Evolutionary conservation across 2,329 filamentous ascomycete species (phyloP), one percentile per base, ranked within the genome.

Genomic region (Penicillium expansum): DNA sequence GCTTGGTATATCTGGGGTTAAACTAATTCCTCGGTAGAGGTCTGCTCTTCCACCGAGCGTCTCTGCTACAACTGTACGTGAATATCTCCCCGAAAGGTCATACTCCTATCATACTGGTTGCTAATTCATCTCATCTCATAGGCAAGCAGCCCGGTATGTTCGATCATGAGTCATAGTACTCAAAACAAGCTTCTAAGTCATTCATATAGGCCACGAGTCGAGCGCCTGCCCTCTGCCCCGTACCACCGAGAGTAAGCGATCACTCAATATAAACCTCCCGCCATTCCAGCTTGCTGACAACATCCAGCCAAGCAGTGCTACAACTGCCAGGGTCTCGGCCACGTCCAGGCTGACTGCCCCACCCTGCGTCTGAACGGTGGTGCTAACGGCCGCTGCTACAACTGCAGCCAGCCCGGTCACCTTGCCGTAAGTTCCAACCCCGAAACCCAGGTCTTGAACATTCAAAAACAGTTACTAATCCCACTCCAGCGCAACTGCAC

Each of bases 331-430:
- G 94, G 94, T 58, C 86, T 97, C 61, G 94, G 94, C 66, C 94
- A 99, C 76, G 94, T 99, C 70, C 94, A 99, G 82, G 94, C 94
- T 67, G 94, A 99, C 78, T 99, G 94, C 85, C 94, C 94, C 70
- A 97, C 94, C 61, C 86, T 99, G 64, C 91, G 94, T 68, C 79
- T 99, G 76, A 96, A 87, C 77, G 92, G 89, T 65, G 79, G 83
- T 59, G 85, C 87, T 62, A 87, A 89, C 74, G 91, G 91, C 63
- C 91, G 92, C 68, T 99, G 94, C 87, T 99, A 99, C 80, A 94
- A 91, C 79, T 99, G 94, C 77, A 92, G 91, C 68, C 88, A 96
- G 76, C 86, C 89, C 60, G 94, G 94, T 57, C 94, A 99, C 77
- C 83, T 97, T 78, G 92, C 92, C 72, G 89, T 91, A 83, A 70